Conservation (phyloP, 305 asterid species). For the Fraxinus velutina region DNA sequence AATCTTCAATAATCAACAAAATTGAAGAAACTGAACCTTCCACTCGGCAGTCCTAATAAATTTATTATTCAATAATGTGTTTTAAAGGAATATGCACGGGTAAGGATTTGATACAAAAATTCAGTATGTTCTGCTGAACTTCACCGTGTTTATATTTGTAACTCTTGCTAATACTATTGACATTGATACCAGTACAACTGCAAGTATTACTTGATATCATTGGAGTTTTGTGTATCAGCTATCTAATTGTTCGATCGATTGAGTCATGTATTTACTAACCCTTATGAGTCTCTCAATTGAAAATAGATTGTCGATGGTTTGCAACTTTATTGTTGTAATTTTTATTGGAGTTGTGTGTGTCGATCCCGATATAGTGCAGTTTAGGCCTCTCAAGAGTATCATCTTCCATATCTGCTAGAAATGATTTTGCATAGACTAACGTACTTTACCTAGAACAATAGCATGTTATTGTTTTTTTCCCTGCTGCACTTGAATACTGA, state of each 20-base stretch:
- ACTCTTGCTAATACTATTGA: not conserved
- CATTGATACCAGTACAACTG: not conserved
- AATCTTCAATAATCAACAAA: not conserved
- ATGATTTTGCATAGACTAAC: not conserved
- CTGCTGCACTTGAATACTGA: slow-evolving; percentile 53
- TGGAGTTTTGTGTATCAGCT: not conserved
- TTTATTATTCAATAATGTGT: not conserved
- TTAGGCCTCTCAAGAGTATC: not conserved
- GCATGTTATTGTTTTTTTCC: slow-evolving; percentile 8
- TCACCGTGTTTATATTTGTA: not conserved
- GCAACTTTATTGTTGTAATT: not conserved
- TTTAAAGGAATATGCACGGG: not conserved
- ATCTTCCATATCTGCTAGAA: slow-evolving; percentile 4
- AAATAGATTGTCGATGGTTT: not conserved
- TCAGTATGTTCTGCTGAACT: not conserved
- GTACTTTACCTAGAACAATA: not conserved
- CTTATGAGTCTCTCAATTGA: not conserved
- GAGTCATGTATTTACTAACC: slow-evolving; percentile 3
- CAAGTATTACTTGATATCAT: not conserved
- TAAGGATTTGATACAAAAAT: not conserved
- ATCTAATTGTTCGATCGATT: not conserved
- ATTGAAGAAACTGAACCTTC: not conserved
- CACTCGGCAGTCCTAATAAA: not conserved
- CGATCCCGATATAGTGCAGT: not conserved
- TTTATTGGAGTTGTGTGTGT: not conserved